phyloP scores from a whole-genome alignment of 441 rosid genomes.

The Croton laevigatus region DNA sequence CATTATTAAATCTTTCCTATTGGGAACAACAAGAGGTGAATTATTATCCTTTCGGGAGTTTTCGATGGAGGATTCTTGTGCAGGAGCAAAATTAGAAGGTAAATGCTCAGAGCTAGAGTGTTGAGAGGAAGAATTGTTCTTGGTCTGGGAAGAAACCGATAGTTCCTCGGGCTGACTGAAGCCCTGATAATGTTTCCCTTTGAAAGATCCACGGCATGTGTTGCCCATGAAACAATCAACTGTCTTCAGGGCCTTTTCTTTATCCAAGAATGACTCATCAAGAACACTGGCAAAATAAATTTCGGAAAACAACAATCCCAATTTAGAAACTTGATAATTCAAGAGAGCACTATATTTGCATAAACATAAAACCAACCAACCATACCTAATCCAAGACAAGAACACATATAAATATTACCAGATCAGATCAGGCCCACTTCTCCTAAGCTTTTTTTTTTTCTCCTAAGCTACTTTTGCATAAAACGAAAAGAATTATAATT shows the following conservation, averaged over 20 bases:
- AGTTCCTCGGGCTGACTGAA: conserved; percentile 61
- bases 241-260: conserved; percentile 36
- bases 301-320: conserved; percentile 20
- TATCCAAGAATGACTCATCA: conserved; percentile 48
- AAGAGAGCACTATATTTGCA: background rate
- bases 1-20: conserved; percentile 52
- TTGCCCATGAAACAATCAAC: conserved; percentile 75
- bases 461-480: background rate
- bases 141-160: conserved; percentile 36
- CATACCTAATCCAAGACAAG: background rate
- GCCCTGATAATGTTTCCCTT: conserved; percentile 65
- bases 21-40: conserved; percentile 37
- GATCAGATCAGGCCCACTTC: conserved; percentile 28
- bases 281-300: conserved; percentile 27
- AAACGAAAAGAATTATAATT: background rate
- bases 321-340: conserved; percentile 24
- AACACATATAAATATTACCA: conserved; percentile 14
- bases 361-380: background rate
- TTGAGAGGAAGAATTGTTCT: conserved; percentile 40
- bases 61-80: conserved; percentile 41
- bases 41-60: conserved; percentile 32
- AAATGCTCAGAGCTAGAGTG: conserved; percentile 44
- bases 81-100: conserved; percentile 30
- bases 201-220: conserved; percentile 73
- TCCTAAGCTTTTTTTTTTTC: too few relatives aligned